Base-by-base conservation (phyloP, 2,329 filamentous ascomycete genomes). In the Colletotrichum sp. region DNA sequence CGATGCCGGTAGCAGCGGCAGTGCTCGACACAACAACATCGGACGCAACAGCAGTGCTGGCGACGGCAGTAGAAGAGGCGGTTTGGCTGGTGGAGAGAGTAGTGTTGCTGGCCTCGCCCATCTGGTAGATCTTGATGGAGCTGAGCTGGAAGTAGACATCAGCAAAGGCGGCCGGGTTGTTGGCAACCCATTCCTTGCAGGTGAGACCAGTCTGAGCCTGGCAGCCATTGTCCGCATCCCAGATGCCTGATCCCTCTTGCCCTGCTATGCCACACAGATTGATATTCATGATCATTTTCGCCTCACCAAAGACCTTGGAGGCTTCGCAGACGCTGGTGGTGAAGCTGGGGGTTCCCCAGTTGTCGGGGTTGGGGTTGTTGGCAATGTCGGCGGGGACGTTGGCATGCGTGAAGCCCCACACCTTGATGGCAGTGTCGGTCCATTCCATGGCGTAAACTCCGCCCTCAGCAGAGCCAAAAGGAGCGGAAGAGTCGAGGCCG, bases 231-330 rank as follows among this genome's bases (percentile, higher is more conserved):
- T 66, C 49, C 80, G 66, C 62, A 2, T 77, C 76, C 81, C 83
- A 86, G 55, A 81, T 75, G 16, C 26, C 71, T 6, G 93, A 24
- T 24, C 24, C 24, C 24, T 24, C 24, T 24, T 24, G 24, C 24
- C 26, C 71, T 6, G 93, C 93, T 87, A 93, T 90, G 21, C 94
- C 95, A 82, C 95, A 96, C 82, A 96, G 93, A 34, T 92, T 83
- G 8, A 83, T 63, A 26, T 83, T 81, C 36, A 82, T 55, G 16
- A 83, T 59, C 36, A 83, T 76, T 69, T 80, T 79, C 69, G 81
- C 79, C 28, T 83, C 79, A 15, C 64, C 77, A 28, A 83, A 83
- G 13, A 81, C 78, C 71, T 79, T 78, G 52, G 80, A 78, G 28
- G 82, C 72, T 39, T 81, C 77, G 73, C 82, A 83, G 26, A 77